Base-by-base conservation (phyloP, 345 rosid genomes). In the Litchi chinensis region DNA sequence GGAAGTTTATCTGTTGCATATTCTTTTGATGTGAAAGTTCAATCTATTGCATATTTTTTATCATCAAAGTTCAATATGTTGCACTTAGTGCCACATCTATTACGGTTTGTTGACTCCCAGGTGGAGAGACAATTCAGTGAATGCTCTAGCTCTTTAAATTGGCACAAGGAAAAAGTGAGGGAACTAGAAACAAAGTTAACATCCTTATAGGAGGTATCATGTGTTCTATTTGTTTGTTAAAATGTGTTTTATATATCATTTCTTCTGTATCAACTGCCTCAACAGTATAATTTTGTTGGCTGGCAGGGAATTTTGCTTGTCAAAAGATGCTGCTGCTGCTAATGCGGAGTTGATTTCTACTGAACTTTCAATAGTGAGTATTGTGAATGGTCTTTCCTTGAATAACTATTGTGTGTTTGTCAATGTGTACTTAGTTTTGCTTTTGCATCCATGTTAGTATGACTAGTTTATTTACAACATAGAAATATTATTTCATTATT, bases 351-450 rank as follows among this genome's bases (percentile, higher is more conserved):
- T 90, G 82, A 89, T 84, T 77, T 85, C 83, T 81, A 93, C 93
- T 76, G 99, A 96, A 81, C 87, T 96, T 68, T 82, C 88, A 41
- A 96, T 96, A 5, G 99, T 95, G 87, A 88, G 97, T 87, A 66
- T 18, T 65, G 1, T 22, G 46, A 26, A 18, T 75, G 70, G 6
- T 71, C 21, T 59, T 57, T 22, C 28, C 73, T 22, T 24, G 21
- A 21, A 62, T 21, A 9, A 75, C 43, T 40, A 52, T 1, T 50
- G 28, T 52, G n/a, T n/a, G 67, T 68, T 44, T 46, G 32, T 70
- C 65, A 0, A 26, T 71, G 22, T 41, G 54, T 59, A 5, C 32
- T 21, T 15, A 28, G 28, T 18, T 52, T 54, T 52, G 46, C 64
- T 32, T 54, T 50, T 54, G 46, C 24, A 4, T 52, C 64, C 16